These are phyloP conservation scores for Gyromitra esculenta DNA, from an alignment of 2,329 filamentous ascomycete genomes.

Conservation along the genomic window DNA sequence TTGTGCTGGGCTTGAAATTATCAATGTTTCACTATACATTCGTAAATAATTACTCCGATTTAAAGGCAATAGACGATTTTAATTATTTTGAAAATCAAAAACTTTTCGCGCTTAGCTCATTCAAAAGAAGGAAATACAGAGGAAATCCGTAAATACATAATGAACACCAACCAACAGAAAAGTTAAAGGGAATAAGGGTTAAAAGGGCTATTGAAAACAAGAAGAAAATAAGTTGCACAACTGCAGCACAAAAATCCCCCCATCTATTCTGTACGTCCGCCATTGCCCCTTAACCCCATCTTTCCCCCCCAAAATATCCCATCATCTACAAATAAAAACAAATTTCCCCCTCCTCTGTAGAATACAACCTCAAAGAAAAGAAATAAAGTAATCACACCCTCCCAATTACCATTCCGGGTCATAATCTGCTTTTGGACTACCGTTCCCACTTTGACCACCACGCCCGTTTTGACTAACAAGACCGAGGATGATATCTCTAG, in stretches of 20 bases:
- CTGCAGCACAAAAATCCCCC: slow-evolving; percentile 16
- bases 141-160: slow-evolving; percentile 34
- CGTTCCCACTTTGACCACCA: slow-evolving; percentile 8
- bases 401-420: neutral
- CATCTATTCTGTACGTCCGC: slow-evolving; percentile 32
- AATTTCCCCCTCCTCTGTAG: slow-evolving; percentile 7
- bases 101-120: slow-evolving; percentile 20
- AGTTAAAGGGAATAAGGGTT: slow-evolving; percentile 28
- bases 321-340: slow-evolving; percentile 41
- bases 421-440: neutral
- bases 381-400: neutral
- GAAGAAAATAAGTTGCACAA: slow-evolving; percentile 31
- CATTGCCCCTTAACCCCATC: slow-evolving; percentile 9
- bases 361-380: slow-evolving; percentile 17
- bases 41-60: too few species aligned
- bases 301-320: slow-evolving; percentile 30
- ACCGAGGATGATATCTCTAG: slow-evolving; percentile 86
- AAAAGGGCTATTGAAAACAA: slow-evolving; percentile 23
- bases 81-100: slow-evolving; percentile 13
- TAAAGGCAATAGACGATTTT: neutral
- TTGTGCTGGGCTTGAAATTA: neutral
- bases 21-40: too few species aligned
- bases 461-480: slow-evolving; percentile 68
- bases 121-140: slow-evolving; percentile 15
- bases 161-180: slow-evolving; percentile 23